These are phyloP conservation scores for Termitomyces heimii DNA, from an alignment of 768 basidiomycete species.

Conservation along the genomic window DNA sequence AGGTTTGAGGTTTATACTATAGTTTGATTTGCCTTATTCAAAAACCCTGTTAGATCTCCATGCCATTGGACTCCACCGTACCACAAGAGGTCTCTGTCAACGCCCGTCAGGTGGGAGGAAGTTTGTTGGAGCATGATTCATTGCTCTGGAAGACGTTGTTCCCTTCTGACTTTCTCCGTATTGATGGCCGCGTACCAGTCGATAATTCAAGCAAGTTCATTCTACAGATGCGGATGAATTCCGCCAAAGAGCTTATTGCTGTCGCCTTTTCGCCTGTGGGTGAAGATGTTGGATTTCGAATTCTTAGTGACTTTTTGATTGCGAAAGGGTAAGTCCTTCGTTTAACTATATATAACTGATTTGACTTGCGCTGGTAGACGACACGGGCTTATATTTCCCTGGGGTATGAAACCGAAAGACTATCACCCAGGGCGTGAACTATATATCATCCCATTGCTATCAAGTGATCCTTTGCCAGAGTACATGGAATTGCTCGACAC, in stretches of 20 bases:
- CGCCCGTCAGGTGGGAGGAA: slow-evolving; percentile 79
- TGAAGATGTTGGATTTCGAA: slow-evolving; percentile 47
- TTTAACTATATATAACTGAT: slow-evolving; percentile 2
- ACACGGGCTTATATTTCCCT: slow-evolving; percentile 82
- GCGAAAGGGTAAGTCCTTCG: slow-evolving; percentile 56
- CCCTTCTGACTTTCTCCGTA: slow-evolving; percentile 60
- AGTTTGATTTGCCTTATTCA: neutral
- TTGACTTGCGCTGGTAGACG: slow-evolving; percentile 44
- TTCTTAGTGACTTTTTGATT: slow-evolving; percentile 61
- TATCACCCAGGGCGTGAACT: slow-evolving; percentile 77
- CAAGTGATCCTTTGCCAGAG: slow-evolving; percentile 68
- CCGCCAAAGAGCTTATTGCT: slow-evolving; percentile 73
- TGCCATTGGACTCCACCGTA: slow-evolving; percentile 72
- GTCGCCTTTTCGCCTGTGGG: slow-evolving; percentile 62
- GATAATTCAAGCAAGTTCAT: slow-evolving; percentile 76
- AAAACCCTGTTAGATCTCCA: slow-evolving; percentile 50
- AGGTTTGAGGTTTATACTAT: slow-evolving; percentile 35
- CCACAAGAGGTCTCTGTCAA: slow-evolving; percentile 61
- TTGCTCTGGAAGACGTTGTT: slow-evolving; percentile 74
- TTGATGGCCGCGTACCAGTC: slow-evolving; percentile 81
- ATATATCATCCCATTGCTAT: slow-evolving; percentile 74
- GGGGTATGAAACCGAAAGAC: slow-evolving; percentile 73
- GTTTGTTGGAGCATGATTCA: slow-evolving; percentile 48
- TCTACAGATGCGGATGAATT: slow-evolving; percentile 70
- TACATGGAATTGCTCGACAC: slow-evolving; percentile 81